A percentile compares a stretch with the other conserved stretches of the same genome.
These are phyloP conservation scores for Leccinellum rugosiceps DNA, from an alignment of 768 basidiomycete genomes.

Conservation along the genomic window DNA sequence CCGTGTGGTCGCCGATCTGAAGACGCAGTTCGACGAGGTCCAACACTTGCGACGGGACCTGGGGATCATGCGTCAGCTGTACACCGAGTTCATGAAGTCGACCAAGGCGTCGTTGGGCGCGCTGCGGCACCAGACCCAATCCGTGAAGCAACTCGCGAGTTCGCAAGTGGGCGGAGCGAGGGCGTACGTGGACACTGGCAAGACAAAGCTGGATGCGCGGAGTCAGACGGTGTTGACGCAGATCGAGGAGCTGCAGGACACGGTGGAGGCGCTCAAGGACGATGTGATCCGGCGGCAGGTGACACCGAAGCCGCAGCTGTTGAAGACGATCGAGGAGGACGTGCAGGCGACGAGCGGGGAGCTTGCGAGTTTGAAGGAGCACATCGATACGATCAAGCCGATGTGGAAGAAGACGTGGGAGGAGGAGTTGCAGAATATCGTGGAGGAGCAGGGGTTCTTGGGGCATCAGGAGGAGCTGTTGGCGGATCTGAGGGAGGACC, in stretches of 20 bases:
- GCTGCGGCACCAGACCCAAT: conserved; percentile 79
- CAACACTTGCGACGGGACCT: conserved; percentile 92
- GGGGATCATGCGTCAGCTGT: conserved; percentile 90
- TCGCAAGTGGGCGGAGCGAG: conserved; percentile 82
- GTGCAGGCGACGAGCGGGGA: conserved; percentile 63
- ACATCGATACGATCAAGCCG: conserved; percentile 86
- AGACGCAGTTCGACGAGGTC: conserved; percentile 92
- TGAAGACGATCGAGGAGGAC: conserved; percentile 72
- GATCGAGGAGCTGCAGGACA: conserved; percentile 91
- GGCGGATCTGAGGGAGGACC: conserved; percentile 84
- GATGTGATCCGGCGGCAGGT: conserved; percentile 89
- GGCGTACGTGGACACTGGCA: conserved; percentile 87
- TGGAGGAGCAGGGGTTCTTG: conserved; percentile 95
- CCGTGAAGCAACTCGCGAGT: conserved; percentile 82
- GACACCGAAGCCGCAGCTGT: conserved; percentile 70
- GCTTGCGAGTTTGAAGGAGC: conserved; percentile 73
- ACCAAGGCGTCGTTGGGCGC: conserved; percentile 82
- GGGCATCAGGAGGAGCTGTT: conserved; percentile 91
- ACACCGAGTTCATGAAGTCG: conserved; percentile 88
- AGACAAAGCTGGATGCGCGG: conserved; percentile 83
- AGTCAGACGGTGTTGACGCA: conserved; percentile 89
- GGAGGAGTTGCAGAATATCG: conserved; percentile 91
- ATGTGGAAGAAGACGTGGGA: conserved; percentile 99
- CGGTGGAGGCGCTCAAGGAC: conserved; percentile 82
- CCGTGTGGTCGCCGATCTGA: conserved; percentile 77